A percentile compares a stretch with the other conserved stretches of the same genome.
Evolutionary conservation across 371 early-diverging fungal species (phyloP).

Genomic region (Zancudomyces culisetae): DNA sequence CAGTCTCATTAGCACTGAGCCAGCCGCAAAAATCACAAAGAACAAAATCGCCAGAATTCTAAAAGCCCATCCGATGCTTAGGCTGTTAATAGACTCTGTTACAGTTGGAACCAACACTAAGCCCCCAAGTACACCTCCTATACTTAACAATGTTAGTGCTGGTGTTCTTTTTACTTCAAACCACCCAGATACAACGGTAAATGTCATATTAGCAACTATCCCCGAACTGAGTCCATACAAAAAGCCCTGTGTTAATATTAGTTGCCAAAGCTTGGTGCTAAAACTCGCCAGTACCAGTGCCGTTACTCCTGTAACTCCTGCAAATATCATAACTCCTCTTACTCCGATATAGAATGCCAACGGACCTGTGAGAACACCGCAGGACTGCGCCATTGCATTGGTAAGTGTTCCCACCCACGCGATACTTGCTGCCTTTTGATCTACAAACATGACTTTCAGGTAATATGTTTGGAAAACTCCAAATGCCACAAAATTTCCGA

Average conservation of each 20-base stretch:
- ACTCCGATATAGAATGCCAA: conserved; percentile 23
- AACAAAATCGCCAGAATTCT: conserved; percentile 22
- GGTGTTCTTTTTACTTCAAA: conserved; percentile 45
- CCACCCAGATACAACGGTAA: conserved; percentile 51
- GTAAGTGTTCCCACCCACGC: conserved; percentile 28
- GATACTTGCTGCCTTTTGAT: conserved; percentile 16
- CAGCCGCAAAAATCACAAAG: conserved; percentile 11
- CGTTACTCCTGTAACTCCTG: conserved; percentile 20
- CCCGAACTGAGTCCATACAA: conserved; percentile 41
- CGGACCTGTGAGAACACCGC: conserved; percentile 22
- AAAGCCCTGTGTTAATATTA: conserved; percentile 46
- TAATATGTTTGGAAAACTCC: conserved; percentile 29
- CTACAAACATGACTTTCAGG: conserved; percentile 11
- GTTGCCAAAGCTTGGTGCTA: conserved; percentile 31
- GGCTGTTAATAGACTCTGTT: conserved; percentile 12
- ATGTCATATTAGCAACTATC: conserved; percentile 15
- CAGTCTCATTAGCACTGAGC: conserved; percentile 24
- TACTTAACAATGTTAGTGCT: conserved; percentile 46
- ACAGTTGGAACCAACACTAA: conserved; percentile 31
- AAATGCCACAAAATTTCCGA: conserved; percentile 26
- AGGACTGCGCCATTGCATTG: conserved; percentile 19
- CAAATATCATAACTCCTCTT: conserved; percentile 21
- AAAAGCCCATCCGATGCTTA: conserved; percentile 26
- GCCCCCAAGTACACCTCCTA: conserved; percentile 59
- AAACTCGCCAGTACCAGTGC: conserved; percentile 26